Percentiles rank a stretch among this genome's conserved stretches.
phyloP scores from a whole-genome alignment of 441 rosid genomes.

The California macrophylla region DNA sequence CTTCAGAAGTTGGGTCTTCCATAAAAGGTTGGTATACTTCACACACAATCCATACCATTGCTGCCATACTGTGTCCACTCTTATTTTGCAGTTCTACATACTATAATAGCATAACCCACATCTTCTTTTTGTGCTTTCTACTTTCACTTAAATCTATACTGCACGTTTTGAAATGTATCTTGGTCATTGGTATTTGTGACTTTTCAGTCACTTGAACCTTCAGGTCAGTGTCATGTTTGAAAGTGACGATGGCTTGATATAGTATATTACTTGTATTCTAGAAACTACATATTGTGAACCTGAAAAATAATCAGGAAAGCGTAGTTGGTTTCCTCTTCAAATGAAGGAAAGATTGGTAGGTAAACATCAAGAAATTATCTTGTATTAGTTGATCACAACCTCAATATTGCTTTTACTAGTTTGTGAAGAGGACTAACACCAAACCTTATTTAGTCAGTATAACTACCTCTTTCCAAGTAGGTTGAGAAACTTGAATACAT shows the following conservation, averaged over 20 bases:
- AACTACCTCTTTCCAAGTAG: neutral
- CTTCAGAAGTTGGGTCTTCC: constrained; percentile 70
- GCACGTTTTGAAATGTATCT: neutral
- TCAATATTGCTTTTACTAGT: neutral
- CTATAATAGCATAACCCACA: neutral
- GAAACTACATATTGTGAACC: neutral
- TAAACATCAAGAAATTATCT: neutral
- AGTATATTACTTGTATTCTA: neutral
- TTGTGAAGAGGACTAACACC: neutral
- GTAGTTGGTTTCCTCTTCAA: neutral
- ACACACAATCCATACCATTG: neutral
- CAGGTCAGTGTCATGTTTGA: neutral
- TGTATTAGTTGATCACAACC: neutral
- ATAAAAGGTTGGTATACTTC: constrained; percentile 45
- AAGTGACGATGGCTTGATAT: neutral
- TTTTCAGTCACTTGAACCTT: neutral
- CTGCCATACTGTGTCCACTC: neutral
- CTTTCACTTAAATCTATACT: neutral
- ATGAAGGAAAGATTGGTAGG: neutral
- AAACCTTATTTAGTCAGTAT: neutral
- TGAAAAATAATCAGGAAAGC: neutral
- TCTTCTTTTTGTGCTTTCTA: neutral
- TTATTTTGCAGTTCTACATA: neutral
- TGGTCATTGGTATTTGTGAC: neutral
- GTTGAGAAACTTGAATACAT: neutral